Evolutionary conservation across 129 eudicot species (phyloP).

Genomic region (Apium graveolens): DNA sequence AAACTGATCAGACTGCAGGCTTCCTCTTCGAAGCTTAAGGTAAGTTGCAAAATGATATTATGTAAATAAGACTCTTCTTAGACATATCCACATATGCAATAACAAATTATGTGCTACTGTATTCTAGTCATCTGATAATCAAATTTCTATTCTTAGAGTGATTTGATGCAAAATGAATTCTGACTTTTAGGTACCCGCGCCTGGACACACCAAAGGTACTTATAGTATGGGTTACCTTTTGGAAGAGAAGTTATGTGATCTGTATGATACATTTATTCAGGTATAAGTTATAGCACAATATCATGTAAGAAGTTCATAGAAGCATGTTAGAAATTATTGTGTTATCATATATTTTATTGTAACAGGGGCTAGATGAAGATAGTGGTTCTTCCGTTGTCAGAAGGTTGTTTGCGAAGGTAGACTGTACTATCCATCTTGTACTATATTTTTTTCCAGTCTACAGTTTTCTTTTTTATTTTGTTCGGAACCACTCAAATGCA

Average conservation of each 20-base stretch:
- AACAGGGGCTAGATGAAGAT: background rate
- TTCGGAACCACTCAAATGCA: background rate
- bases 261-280: constrained; percentile 3
- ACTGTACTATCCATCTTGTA: background rate
- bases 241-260: constrained; percentile 4
- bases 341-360: background rate
- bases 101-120: no score
- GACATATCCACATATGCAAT: no score
- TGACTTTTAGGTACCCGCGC: background rate
- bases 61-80: no score
- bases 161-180: background rate
- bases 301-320: background rate
- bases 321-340: background rate
- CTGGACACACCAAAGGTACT: background rate
- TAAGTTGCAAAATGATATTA: no score
- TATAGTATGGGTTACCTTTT: background rate
- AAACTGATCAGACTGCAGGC: no score
- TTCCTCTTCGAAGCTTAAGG: no score
- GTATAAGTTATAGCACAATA: background rate
- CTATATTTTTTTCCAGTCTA: background rate
- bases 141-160: background rate
- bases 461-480: no score
- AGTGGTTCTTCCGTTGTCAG: background rate
- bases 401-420: constrained; percentile 3
- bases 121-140: background rate